Evolutionary conservation across 495 filamentous ascomycete species (phyloP).

Genomic region (Articulospora tetracladia): DNA sequence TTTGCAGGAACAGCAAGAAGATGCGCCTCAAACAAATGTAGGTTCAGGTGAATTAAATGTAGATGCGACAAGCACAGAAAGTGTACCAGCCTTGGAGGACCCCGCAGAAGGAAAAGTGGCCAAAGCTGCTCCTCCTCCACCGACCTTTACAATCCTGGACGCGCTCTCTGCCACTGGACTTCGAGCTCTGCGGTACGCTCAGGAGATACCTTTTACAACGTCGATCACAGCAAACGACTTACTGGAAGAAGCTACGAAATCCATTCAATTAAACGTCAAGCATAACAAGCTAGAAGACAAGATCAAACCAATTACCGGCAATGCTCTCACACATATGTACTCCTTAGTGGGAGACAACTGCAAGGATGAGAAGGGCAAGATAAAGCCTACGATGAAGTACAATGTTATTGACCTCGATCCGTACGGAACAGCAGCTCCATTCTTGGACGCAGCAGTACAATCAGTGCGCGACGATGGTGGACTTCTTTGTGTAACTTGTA

Average conservation of each 20-base stretch:
- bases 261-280: slow-evolving; percentile 77
- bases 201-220: slow-evolving; percentile 81
- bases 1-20: background rate
- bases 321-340: slow-evolving; percentile 93
- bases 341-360: slow-evolving; percentile 42
- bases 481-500: slow-evolving; percentile 92
- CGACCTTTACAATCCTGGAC: slow-evolving; percentile 77
- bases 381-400: slow-evolving; percentile 49
- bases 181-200: slow-evolving; percentile 85
- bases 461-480: slow-evolving; percentile 78
- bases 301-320: slow-evolving; percentile 67
- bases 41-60: background rate
- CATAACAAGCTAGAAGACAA: slow-evolving; percentile 72
- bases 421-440: slow-evolving; percentile 87
- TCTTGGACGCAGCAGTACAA: slow-evolving; percentile 86
- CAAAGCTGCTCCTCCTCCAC: background rate
- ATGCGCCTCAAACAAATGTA: too few species aligned
- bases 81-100: background rate
- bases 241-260: slow-evolving; percentile 67
- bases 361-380: slow-evolving; percentile 26
- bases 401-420: slow-evolving; percentile 97
- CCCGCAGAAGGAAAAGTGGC: background rate
- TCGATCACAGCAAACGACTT: slow-evolving; percentile 88
- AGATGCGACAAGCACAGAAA: background rate
- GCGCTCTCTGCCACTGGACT: slow-evolving; percentile 93